phyloP scores from a whole-genome alignment of 2,329 filamentous ascomycete species.

The Lachnellula subtilissima region DNA sequence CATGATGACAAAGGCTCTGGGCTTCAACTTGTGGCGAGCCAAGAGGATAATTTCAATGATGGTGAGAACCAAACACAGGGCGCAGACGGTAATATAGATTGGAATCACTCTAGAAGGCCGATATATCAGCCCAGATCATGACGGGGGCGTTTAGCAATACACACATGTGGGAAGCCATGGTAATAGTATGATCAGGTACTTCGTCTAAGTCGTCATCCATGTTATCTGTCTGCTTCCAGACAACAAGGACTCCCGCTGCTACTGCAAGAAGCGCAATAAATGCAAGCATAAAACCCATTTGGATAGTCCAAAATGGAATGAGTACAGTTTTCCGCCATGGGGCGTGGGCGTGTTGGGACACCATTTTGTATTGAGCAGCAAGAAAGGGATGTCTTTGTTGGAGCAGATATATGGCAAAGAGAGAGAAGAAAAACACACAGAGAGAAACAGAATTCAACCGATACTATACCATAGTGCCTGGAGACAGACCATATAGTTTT shows the following conservation, averaged over 20 bases:
- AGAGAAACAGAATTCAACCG: not conserved
- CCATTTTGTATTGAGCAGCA: not conserved
- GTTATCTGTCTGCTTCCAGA: not conserved
- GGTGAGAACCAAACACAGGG: slow-evolving; percentile 19
- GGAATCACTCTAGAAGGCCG: slow-evolving; percentile 7
- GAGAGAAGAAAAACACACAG: not conserved
- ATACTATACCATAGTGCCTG: not conserved
- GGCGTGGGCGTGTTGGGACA: slow-evolving; percentile 20
- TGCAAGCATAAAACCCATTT: slow-evolving; percentile 17
- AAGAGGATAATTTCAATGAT: slow-evolving; percentile 25
- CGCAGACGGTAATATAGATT: slow-evolving; percentile 14
- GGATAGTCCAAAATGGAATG: slow-evolving; percentile 24
- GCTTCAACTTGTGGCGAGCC: slow-evolving; percentile 19
- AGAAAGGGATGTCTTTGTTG: not conserved
- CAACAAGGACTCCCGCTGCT: slow-evolving; percentile 5
- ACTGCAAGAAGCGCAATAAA: slow-evolving; percentile 14
- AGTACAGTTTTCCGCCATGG: slow-evolving; percentile 23
- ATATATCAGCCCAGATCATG: not conserved
- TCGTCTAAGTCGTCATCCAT: not conserved
- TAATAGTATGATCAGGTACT: not conserved
- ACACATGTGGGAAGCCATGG: slow-evolving; percentile 5
- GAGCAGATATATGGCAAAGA: no score
- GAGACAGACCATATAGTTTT: not conserved
- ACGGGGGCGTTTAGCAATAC: not conserved
- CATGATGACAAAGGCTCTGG: slow-evolving; percentile 20